Percentiles rank a stretch among this genome's conserved stretches.
These are phyloP conservation scores for Elsinoe australis DNA, from an alignment of 2,329 filamentous ascomycete genomes.

Conservation along the genomic window DNA sequence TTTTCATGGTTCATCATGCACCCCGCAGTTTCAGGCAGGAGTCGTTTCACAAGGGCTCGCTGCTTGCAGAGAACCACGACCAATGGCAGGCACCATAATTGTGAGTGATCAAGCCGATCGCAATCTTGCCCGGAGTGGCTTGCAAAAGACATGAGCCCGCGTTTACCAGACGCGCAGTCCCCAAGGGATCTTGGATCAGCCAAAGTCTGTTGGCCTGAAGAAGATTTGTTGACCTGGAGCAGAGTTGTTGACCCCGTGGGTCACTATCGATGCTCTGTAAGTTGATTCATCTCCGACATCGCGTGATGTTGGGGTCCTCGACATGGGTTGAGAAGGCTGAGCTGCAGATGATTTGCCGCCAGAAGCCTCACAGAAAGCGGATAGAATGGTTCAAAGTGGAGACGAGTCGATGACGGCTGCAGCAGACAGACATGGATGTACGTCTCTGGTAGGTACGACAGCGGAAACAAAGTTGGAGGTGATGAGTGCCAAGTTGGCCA, in stretches of 20 bases:
- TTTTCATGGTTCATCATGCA: no score
- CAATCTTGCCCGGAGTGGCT: no score
- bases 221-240: background rate
- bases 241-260: background rate
- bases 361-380: constrained; percentile 3
- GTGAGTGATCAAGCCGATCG: no score
- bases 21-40: no score
- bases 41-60: no score
- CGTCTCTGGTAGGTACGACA: background rate
- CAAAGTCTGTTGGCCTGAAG: background rate
- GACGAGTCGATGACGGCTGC: background rate
- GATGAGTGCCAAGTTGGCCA: constrained; percentile 9
- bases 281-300: background rate
- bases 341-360: constrained; percentile 2
- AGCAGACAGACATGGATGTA: background rate
- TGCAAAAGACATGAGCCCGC: no score
- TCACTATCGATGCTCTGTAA: background rate
- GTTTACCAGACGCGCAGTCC: no score
- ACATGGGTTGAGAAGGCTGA: background rate
- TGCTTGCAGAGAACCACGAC: no score
- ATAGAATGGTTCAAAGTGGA: background rate
- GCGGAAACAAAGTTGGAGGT: constrained; percentile 1
- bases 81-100: no score
- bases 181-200: no score
- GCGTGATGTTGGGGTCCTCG: background rate